These are phyloP conservation scores for Paracorniculantispora psalliotae DNA, from an alignment of 2,329 filamentous ascomycete species.

Conservation along the genomic window DNA sequence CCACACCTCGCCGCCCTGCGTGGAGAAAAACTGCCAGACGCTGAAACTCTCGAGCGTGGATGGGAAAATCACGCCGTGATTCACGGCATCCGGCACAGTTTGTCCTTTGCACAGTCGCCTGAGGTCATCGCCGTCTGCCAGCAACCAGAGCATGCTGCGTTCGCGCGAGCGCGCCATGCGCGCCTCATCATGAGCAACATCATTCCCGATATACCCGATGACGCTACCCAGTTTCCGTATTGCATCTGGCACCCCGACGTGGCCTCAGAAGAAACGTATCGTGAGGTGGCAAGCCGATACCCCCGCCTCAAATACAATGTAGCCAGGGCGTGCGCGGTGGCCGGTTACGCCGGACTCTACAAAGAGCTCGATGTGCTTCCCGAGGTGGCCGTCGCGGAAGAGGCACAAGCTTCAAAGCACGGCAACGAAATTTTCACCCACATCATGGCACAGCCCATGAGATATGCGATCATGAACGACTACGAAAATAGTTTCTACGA, in stretches of 20 bases:
- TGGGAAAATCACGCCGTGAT: background rate
- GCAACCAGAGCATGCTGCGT: background rate
- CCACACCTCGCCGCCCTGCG: too few species aligned
- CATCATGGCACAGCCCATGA: slow-evolving; percentile 25
- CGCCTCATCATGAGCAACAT: slow-evolving; percentile 30
- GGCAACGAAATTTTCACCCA: slow-evolving; percentile 22
- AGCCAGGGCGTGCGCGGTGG: slow-evolving; percentile 35
- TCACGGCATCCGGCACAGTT: background rate
- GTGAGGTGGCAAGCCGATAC: slow-evolving; percentile 26
- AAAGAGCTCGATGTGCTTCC: slow-evolving; percentile 30
- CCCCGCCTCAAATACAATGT: slow-evolving; percentile 32
- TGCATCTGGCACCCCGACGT: slow-evolving; percentile 36
- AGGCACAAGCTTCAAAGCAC: slow-evolving; percentile 26
- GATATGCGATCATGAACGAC: slow-evolving; percentile 32
- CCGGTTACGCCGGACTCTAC: slow-evolving; percentile 31
- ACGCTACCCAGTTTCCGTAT: slow-evolving; percentile 22
- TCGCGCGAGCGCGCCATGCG: slow-evolving; percentile 21
- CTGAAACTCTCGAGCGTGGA: too few species aligned
- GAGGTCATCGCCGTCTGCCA: background rate
- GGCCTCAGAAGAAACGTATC: slow-evolving; percentile 31
- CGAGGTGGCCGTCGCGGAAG: slow-evolving; percentile 34
- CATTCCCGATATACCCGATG: slow-evolving; percentile 24
- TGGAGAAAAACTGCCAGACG: too few species aligned
- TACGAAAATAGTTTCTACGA: slow-evolving; percentile 23
- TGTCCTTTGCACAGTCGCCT: background rate